These are phyloP conservation scores for Hymenoscyphus repandus DNA, from an alignment of 2,329 filamentous ascomycete genomes.

Conservation along the genomic window DNA sequence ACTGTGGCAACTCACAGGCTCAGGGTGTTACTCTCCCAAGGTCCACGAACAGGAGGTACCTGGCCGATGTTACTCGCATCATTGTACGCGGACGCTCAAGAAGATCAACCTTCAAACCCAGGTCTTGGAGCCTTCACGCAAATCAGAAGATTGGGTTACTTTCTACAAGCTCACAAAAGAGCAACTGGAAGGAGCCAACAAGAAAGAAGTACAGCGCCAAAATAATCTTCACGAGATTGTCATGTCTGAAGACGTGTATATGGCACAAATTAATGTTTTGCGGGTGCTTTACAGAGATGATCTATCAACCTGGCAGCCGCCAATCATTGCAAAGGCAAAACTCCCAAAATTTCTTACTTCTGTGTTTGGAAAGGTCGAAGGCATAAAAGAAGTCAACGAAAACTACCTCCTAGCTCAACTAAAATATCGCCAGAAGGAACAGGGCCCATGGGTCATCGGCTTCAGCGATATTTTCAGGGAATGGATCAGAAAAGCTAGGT, in stretches of 20 bases:
- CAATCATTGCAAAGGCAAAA: conserved; percentile 74
- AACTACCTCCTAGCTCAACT: conserved; percentile 87
- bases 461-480: conserved; percentile 98
- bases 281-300: conserved; percentile 81
- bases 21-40: conserved; percentile 83
- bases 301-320: conserved; percentile 65
- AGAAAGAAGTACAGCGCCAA: conserved; percentile 88
- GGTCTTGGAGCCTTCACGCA: conserved; percentile 61
- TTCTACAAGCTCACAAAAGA: conserved; percentile 83
- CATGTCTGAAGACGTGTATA: conserved; percentile 85
- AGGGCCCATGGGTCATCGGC: conserved; percentile 88
- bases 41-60: conserved; percentile 61
- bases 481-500: conserved; percentile 92
- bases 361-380: conserved; percentile 88
- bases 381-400: conserved; percentile 85
- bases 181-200: conserved; percentile 62
- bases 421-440: conserved; percentile 94
- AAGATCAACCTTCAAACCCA: conserved; percentile 84
- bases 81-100: conserved; percentile 89
- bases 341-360: conserved; percentile 74
- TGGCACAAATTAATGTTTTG: conserved; percentile 83
- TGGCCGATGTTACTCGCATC: conserved; percentile 85
- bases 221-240: conserved; percentile 95
- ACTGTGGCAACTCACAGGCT: conserved; percentile 85
- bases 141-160: conserved; percentile 74